Evolutionary conservation across 345 rosid genomes (phyloP).

Genomic region (Eucalyptus polybractea): DNA sequence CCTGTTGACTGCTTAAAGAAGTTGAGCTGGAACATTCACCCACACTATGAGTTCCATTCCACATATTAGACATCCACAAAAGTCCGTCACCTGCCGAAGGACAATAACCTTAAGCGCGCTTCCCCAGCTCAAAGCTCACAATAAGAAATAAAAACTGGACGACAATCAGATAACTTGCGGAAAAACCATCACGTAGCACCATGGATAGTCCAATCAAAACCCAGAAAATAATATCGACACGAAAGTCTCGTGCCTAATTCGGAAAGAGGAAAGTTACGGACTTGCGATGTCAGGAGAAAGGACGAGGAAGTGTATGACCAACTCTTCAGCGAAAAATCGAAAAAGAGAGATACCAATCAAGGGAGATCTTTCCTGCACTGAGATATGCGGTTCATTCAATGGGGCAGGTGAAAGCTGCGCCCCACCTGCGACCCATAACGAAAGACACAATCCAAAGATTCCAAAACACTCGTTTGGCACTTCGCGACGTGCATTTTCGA

Average conservation of each 20-base stretch:
- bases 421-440: not conserved
- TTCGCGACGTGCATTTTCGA: not conserved
- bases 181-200: not conserved
- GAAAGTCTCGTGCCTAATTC: not conserved
- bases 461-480: not conserved
- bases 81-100: not conserved
- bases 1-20: slow-evolving; percentile 64
- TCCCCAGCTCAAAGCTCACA: not conserved
- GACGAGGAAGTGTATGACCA: not conserved
- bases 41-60: slow-evolving; percentile 19
- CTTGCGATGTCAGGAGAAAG: not conserved
- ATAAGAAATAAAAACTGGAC: not conserved
- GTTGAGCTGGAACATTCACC: slow-evolving; percentile 83
- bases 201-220: not conserved
- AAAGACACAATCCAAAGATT: not conserved
- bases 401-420: not conserved
- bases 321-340: not conserved
- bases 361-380: not conserved
- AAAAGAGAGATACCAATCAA: not conserved
- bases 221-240: not conserved
- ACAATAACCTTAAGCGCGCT: not conserved
- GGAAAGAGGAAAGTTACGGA: not conserved
- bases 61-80: not conserved
- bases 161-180: not conserved
- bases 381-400: not conserved